Evolutionary conservation across 2,329 filamentous ascomycete species (phyloP).

Genomic region (Podosphaera aphanis): DNA sequence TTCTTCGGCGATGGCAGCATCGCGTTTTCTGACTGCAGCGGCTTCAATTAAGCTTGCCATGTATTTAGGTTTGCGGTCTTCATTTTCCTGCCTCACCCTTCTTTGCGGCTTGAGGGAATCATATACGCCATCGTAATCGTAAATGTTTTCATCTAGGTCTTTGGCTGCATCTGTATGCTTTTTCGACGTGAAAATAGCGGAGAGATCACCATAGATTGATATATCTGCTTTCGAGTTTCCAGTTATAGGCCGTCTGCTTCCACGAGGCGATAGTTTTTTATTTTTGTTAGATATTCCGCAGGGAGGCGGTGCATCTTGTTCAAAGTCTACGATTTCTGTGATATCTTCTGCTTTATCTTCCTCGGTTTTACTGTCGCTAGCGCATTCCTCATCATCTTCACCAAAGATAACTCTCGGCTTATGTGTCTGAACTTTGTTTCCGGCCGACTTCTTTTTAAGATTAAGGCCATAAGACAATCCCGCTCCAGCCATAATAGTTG

Average conservation of each 20-base stretch:
- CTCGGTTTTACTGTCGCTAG: constrained; percentile 22
- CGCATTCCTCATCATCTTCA: constrained; percentile 33
- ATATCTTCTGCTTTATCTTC: constrained; percentile 29
- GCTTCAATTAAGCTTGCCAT: constrained; percentile 52
- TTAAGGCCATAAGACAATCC: constrained; percentile 34
- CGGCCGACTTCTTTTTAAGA: constrained; percentile 29
- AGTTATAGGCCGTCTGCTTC: background rate
- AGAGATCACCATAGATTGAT: constrained; percentile 39
- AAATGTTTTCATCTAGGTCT: constrained; percentile 48
- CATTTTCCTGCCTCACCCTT: constrained; percentile 27
- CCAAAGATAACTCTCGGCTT: constrained; percentile 28
- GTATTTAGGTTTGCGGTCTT: constrained; percentile 49
- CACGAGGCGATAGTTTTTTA: background rate
- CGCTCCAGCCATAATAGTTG: constrained; percentile 14
- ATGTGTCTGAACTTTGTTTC: constrained; percentile 24
- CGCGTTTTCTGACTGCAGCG: constrained; percentile 54
- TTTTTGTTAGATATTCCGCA: constrained; percentile 6
- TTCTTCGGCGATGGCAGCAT: constrained; percentile 56
- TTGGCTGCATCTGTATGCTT: constrained; percentile 41
- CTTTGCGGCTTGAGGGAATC: constrained; percentile 49
- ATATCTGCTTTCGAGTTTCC: background rate
- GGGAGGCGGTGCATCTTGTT: constrained; percentile 6
- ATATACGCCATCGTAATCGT: constrained; percentile 69
- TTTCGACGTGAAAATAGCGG: constrained; percentile 36
- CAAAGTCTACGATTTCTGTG: constrained; percentile 31